phyloP scores from a whole-genome alignment of 2,329 filamentous ascomycete genomes.

The Phialophora expanda region DNA sequence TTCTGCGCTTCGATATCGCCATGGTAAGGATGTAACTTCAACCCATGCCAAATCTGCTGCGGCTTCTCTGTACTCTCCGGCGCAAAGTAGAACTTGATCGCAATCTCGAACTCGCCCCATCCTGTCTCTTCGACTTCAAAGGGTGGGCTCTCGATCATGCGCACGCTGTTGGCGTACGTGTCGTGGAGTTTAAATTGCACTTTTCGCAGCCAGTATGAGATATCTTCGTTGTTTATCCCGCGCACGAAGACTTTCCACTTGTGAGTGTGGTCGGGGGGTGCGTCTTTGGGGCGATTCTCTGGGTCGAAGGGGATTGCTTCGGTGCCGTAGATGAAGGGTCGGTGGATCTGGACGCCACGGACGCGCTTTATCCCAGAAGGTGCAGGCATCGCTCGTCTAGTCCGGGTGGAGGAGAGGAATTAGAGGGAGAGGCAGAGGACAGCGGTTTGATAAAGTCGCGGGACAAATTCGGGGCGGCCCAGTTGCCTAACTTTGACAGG shows the following conservation, averaged over 20 bases:
- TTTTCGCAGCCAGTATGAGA: constrained; percentile 94
- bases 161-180: constrained; percentile 88
- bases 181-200: constrained; percentile 99
- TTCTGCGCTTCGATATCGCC: constrained; percentile 75
- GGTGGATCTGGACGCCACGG: constrained; percentile 53
- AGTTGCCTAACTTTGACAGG: not conserved
- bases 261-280: constrained; percentile 91
- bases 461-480: not conserved
- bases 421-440: not conserved
- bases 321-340: constrained; percentile 71
- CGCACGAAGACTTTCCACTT: constrained; percentile 95
- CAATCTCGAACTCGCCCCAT: constrained; percentile 98
- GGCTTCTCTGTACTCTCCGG: constrained; percentile 89
- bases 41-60: constrained; percentile 90
- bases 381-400: constrained; percentile 54
- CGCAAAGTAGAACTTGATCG: constrained; percentile 91
- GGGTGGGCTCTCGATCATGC: constrained; percentile 79
- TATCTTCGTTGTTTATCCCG: constrained; percentile 84
- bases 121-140: constrained; percentile 92
- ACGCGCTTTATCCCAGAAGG: constrained; percentile 61
- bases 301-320: constrained; percentile 81
- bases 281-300: constrained; percentile 72
- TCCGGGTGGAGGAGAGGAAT: not conserved
- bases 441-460: not conserved
- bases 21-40: constrained; percentile 89